Base-by-base conservation (phyloP, 2,329 filamentous ascomycete genomes). In the Alternaria panax region DNA sequence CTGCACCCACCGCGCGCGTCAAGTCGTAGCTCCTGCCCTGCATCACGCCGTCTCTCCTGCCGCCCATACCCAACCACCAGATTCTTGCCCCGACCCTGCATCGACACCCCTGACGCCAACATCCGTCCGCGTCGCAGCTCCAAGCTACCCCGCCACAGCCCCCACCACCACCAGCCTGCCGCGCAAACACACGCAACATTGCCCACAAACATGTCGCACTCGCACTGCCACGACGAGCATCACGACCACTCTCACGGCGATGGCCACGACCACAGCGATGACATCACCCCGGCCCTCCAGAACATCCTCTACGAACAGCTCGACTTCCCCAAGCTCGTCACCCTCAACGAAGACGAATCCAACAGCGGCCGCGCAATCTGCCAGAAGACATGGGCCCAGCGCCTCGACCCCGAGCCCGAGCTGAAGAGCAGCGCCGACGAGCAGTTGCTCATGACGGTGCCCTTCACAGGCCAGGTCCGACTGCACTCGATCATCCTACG, bases 391-490 rank as follows among this genome's bases (percentile, higher is more conserved):
- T 99, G 93, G 93, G 86, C 86, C 6, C 90, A 98, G 79, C 84
- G 95, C 55, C 78, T 97, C 60, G 79, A 87, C 16, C 78, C 85
- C 3, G 81, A 87, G 69, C 92, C 93, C 0, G 91, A 96, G 80
- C 84, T 99, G 28, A 87, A 86, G 71, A 97, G 92, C 74, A 92
- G 96, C 75, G 88, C 90, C 0, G 95, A 98, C 76, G 93, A 97
- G 82, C 93, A 99, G 81, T 80, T 99, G n/a, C 82, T 99, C 56
- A 92, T 99, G 85, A 89, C 90, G 64, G 86, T 98, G 36, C 95
- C 95, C 2, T 99, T 99, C 81, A 93, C 93, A 1, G 93, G 92
- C 47, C 93, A 97, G 79, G 88, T 97, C 60, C 96, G 96, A 74
- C 88, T 99, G 1, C 93, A 98, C 80, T 89, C 91, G 25, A 88